Evolutionary conservation across 768 basidiomycete genomes (phyloP), one percentile per base, ranked within the genome.

Genomic region (Pleurotus citrinopileatus): DNA sequence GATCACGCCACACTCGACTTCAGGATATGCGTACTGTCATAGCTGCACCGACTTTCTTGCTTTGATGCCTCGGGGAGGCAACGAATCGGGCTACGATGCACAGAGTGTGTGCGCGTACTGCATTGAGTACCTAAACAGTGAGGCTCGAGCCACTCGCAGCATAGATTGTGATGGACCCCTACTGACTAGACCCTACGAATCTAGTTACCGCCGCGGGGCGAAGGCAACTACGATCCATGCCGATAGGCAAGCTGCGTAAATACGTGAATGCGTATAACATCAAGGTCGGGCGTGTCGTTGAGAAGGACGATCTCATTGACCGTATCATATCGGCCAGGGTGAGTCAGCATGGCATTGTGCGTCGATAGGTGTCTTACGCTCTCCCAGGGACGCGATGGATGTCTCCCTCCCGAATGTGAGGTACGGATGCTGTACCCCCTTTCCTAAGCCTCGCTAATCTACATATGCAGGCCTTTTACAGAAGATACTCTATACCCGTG

Each of bases 251-350:
- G 60, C 72, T 92, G 45, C 83, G 81, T 72, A 83, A 79, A 45
- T 91, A 91, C 61, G 76, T 84, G 22, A 77, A 73, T 50, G 85
- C 83, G 4, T 92, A 92, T 59, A 80, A 82, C 53, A 87, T 92
- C 59, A 70, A 73, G 51, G 75, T 80, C 15, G 79, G 75, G 53
- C 77, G 79, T 44, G 80, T 83, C 1, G 73, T 90, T 13, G 90
- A 92, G 66, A 91, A 91, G 67, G 84, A 88, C 48, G 89, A 91
- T 63, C 70, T 91, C 42, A 81, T 91, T 34, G 85, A 89, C 47
- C 80, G 74, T 36, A 78, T 88, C 42, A 42, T 89, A 63, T 63
- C 61, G 10, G 74, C 73, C 12, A 74, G 74, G 61, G 89, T 89
- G 62, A 52, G 81, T 68, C 27, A 22, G 1, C 1, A 36, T 38